Evolutionary conservation across 176 grass and related monocot species (phyloP).

Genomic region (Zea luxurians): DNA sequence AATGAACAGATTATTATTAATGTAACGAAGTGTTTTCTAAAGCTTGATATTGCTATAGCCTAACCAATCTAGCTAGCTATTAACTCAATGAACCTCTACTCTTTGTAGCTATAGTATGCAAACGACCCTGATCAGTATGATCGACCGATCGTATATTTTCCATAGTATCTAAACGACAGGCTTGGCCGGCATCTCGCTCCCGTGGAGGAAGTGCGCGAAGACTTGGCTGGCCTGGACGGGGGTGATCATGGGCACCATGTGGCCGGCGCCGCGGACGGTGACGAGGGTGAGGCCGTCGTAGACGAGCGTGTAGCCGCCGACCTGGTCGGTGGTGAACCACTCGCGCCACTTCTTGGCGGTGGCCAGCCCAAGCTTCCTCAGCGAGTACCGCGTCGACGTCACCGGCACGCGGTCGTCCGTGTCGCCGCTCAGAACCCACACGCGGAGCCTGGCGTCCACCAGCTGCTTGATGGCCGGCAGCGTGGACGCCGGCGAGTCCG

Average conservation of each 20-base stretch:
- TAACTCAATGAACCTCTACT: no score
- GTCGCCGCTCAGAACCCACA: conserved; percentile 64
- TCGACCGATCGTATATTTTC: no score
- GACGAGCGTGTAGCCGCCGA: conserved; percentile 73
- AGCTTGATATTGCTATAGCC: no score
- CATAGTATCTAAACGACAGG: background rate
- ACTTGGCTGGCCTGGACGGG: conserved; percentile 61
- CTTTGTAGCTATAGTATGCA: no score
- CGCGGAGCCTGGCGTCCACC: conserved; percentile 37
- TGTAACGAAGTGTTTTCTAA: no score
- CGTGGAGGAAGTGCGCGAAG: conserved; percentile 57
- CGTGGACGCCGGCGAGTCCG: background rate
- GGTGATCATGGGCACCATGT: conserved; percentile 71
- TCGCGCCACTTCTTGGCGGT: conserved; percentile 53
- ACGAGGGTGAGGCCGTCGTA: conserved; percentile 83
- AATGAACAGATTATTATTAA: no score
- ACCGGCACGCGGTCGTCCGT: conserved; percentile 68
- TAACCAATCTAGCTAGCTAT: no score
- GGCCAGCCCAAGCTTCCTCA: conserved; percentile 52
- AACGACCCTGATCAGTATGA: no score
- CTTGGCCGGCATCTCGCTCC: conserved; percentile 48
- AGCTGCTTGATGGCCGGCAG: conserved; percentile 39
- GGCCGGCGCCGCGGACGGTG: conserved; percentile 76
- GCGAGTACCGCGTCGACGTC: conserved; percentile 61
- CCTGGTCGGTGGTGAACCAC: conserved; percentile 81